Percentiles rank a stretch among this genome's conserved stretches.
phyloP scores from a whole-genome alignment of 345 rosid genomes.

The Lepidium didymum region DNA sequence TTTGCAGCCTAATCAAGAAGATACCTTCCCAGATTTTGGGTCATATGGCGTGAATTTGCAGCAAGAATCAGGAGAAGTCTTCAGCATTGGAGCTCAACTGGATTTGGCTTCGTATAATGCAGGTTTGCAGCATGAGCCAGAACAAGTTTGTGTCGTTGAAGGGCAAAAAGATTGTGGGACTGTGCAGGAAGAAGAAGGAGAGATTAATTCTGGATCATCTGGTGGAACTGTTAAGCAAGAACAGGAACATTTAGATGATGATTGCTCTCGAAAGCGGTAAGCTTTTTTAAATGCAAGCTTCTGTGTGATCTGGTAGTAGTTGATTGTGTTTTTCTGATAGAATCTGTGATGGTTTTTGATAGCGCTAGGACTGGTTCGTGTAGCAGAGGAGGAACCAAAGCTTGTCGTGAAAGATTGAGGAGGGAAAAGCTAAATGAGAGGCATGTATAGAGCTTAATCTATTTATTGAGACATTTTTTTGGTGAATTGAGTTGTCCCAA shows the following conservation, averaged over 20 bases:
- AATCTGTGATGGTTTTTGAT: not conserved
- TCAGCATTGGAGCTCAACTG: slow-evolving; percentile 8
- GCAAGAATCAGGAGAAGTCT: not conserved
- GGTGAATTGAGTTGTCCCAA: not conserved
- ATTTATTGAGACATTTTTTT: not conserved
- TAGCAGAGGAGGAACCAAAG: slow-evolving; percentile 40
- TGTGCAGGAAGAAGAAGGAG: slow-evolving; percentile 21
- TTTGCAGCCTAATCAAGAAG: slow-evolving; percentile 11
- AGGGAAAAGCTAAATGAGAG: slow-evolving; percentile 81
- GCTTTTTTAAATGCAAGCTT: not conserved
- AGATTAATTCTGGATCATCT: slow-evolving; percentile 30
- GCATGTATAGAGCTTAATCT: slow-evolving; percentile 22
- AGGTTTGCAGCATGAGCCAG: not conserved
- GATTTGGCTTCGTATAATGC: slow-evolving; percentile 13
- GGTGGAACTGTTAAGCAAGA: slow-evolving; percentile 28
- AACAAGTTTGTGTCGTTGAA: not conserved
- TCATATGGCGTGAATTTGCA: slow-evolving; percentile 16
- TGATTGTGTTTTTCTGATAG: slow-evolving; percentile 4
- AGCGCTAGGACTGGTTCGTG: slow-evolving; percentile 26
- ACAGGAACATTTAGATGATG: slow-evolving; percentile 26
- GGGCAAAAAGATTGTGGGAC: slow-evolving; percentile 2
- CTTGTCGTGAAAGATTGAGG: slow-evolving; percentile 84
- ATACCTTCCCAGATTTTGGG: slow-evolving; percentile 16
- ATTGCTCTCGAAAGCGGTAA: slow-evolving; percentile 45
- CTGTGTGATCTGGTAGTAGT: slow-evolving; percentile 18